A percentile compares a stretch with the other conserved stretches of the same genome.
These are phyloP conservation scores for Anthoceros angustus DNA, from an alignment of 225 moss, liverwort and hornwort genomes.

Conservation along the genomic window DNA sequence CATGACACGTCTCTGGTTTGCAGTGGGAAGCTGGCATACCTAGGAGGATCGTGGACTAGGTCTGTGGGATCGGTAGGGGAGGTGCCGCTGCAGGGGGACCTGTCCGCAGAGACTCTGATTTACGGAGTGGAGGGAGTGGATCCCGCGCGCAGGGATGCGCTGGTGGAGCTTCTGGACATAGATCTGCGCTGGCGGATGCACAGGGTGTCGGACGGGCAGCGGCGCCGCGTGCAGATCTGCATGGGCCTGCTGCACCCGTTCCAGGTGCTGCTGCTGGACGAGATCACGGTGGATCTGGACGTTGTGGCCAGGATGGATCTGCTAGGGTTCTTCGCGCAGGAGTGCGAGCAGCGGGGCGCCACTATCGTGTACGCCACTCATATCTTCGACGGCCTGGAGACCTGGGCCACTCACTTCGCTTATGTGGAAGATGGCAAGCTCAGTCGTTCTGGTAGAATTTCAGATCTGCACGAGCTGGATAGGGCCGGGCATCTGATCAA, in stretches of 20 bases:
- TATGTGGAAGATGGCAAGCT: constrained; percentile 87
- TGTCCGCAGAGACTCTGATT: constrained; percentile 86
- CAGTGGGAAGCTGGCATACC: constrained; percentile 64
- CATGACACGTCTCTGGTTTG: constrained; percentile 73
- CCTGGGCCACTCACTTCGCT: constrained; percentile 89
- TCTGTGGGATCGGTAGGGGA: constrained; percentile 57
- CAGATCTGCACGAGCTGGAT: constrained; percentile 49
- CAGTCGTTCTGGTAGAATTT: constrained; percentile 52
- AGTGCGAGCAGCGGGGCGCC: constrained; percentile 73
- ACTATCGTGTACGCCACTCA: constrained; percentile 88
- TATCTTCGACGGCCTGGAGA: constrained; percentile 87
- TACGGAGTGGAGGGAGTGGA: constrained; percentile 47
- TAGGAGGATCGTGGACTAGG: constrained; percentile 61
- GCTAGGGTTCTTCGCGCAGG: constrained; percentile 60
- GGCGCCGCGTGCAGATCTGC: constrained; percentile 94
- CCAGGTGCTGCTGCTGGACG: constrained; percentile 62
- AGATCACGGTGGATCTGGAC: constrained; percentile 96
- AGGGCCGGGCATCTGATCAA: constrained; percentile 54
- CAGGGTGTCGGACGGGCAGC: constrained; percentile 94
- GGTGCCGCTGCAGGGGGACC: constrained; percentile 84
- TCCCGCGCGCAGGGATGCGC: constrained; percentile 27
- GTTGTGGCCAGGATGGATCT: constrained; percentile 92
- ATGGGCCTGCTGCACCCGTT: constrained; percentile 90
- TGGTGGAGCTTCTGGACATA: constrained; percentile 62
- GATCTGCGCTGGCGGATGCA: constrained; percentile 96